Percentiles rank a stretch among this genome's conserved stretches.
Conservation (phyloP, 345 rosid species). For the Aquilaria malaccensis region DNA sequence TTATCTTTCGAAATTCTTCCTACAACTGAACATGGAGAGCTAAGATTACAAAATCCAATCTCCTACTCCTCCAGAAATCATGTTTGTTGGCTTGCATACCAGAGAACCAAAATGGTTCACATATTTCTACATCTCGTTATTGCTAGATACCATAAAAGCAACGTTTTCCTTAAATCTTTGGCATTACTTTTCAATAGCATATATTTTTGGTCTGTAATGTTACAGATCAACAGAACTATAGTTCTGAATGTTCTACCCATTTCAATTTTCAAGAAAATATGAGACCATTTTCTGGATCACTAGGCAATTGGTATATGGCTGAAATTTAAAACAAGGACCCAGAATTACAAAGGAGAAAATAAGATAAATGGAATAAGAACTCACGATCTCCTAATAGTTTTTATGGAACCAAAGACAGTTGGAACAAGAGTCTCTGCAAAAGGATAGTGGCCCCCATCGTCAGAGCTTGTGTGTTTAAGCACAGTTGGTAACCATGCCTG, state of each 20-base stretch:
- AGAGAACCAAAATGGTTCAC: too few relatives aligned
- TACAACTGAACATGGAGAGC: not conserved
- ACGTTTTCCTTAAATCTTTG: too few relatives aligned
- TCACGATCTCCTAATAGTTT: conserved; percentile 77
- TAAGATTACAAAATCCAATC: not conserved
- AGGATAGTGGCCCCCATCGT: conserved; percentile 30
- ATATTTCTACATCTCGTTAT: too few relatives aligned
- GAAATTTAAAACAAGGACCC: not conserved
- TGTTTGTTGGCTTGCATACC: too few relatives aligned
- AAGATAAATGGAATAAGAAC: conserved; percentile 15
- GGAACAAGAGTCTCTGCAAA: conserved; percentile 18
- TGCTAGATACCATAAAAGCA: too few relatives aligned
- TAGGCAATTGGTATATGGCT: not conserved
- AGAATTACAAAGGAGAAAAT: not conserved
- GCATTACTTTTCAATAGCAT: too few relatives aligned
- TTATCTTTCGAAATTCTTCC: not conserved
- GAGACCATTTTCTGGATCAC: conserved; percentile 1
- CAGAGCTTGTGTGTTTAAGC: conserved; percentile 47
- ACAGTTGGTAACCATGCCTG: conserved; percentile 96
- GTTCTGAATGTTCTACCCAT: too few relatives aligned
- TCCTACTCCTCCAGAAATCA: too few relatives aligned
- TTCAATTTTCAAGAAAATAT: not conserved
- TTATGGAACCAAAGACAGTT: conserved; percentile 52
- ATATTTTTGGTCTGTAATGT: too few relatives aligned
- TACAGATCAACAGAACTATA: too few relatives aligned